A percentile compares a stretch with the other conserved stretches of the same genome.
phyloP scores from a whole-genome alignment of 345 rosid species.

The Euphorbia tirucalli region DNA sequence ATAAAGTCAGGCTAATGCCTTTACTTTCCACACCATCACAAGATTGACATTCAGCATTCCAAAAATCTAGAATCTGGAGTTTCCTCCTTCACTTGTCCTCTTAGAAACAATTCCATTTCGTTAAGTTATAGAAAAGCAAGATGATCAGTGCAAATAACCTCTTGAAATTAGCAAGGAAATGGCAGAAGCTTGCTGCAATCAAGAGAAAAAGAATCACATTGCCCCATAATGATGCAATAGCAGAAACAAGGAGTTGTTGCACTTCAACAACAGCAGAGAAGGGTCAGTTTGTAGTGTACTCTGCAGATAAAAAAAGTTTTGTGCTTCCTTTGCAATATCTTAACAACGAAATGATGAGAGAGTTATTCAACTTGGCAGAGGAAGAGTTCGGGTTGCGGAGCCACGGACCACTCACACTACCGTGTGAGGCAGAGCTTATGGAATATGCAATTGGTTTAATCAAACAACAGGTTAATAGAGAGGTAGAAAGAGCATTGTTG shows the following conservation, averaged over 20 bases:
- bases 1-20: neutral
- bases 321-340: slow-evolving; percentile 10
- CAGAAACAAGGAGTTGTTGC: neutral
- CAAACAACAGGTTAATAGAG: neutral
- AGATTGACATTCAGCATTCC: neutral
- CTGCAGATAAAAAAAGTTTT: slow-evolving; percentile 6
- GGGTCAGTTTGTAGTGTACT: slow-evolving; percentile 16
- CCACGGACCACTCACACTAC: slow-evolving; percentile 16
- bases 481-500: slow-evolving; percentile 1
- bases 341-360: slow-evolving; percentile 1
- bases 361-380: slow-evolving; percentile 13
- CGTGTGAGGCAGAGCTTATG: slow-evolving; percentile 6
- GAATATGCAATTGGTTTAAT: slow-evolving; percentile 5
- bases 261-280: slow-evolving; percentile 3
- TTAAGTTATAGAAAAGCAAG: neutral
- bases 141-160: slow-evolving; percentile 18
- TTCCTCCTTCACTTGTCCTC: neutral
- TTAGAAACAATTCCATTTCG: neutral
- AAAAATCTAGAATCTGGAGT: neutral
- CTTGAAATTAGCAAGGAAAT: slow-evolving; percentile 7
- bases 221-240: neutral
- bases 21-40: neutral
- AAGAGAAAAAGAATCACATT: neutral
- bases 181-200: slow-evolving; percentile 11
- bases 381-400: slow-evolving; percentile 14